Base-by-base conservation (phyloP, 1,139 yeast genomes). In the Yamadazyma atmosphaerica region DNA sequence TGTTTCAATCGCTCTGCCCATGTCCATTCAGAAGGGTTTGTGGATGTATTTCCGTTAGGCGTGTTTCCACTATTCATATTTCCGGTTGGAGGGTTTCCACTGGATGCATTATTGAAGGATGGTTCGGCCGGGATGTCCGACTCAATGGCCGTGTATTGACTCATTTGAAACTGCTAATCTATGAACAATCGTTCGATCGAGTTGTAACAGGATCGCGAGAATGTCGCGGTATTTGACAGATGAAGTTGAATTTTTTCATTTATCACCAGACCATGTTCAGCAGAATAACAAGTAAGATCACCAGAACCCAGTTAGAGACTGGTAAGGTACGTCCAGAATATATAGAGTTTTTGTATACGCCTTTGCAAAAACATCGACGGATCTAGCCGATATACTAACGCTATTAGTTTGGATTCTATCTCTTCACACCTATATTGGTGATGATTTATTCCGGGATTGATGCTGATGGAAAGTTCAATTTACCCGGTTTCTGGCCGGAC, bases 401-500 rank as follows among this genome's bases (percentile, higher is more conserved):
- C n/a, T n/a, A 25, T 6, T 43, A 81, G 85, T 89, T 90, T 64
- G 83, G 96, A 0, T 84, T 89, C 55, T 89, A 87, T 59, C 79
- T 90, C 37, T 69, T 89, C 52, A 80, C 95, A 2, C 98, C 97
- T 1, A 86, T 90, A 37, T 77, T 79, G 15, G 83, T 89, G 53
- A 90, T 90, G 98, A 83, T 87, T 62, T 90, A 85, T 54, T 90
- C 88, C 36, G 97, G 97, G 56, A 75, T 85, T 32, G 90, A 89
- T 52, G 85, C 97, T 1, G 96, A 90, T 60, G 79, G 74, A 51
- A 89, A 88, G 65, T 81, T 90, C 60, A 87, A 88, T 56, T 81
- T 89, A 39, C 95, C 95, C n/a, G 96, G 96, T 13, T 89, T 87
- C 63, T 88, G 96, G 96, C 98, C 98, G 1, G 97, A 89, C 61